A percentile compares a stretch with the other conserved stretches of the same genome.
phyloP scores from a whole-genome alignment of 306 rosid genomes.

The Potentilla sterilis region DNA sequence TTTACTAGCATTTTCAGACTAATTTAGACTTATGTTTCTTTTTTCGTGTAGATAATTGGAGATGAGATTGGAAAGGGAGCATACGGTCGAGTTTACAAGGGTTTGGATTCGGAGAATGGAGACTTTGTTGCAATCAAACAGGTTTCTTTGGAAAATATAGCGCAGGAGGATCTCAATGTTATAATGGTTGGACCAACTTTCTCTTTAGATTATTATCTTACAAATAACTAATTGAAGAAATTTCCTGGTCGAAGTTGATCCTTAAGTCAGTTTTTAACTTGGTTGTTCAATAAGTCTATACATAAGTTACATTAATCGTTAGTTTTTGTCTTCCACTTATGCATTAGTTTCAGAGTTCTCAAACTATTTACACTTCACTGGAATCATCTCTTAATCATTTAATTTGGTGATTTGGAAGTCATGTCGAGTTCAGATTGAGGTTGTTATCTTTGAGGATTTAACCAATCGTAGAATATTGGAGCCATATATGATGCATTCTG shows the following conservation, averaged over 20 bases:
- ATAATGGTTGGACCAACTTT: conserved; percentile 68
- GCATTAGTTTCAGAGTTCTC: background rate
- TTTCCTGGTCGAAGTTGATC: conserved; percentile 17
- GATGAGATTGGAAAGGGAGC: conserved; percentile 99
- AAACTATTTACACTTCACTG: background rate
- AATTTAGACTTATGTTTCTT: too few relatives aligned
- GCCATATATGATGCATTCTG: background rate
- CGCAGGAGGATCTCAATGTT: conserved; percentile 97
- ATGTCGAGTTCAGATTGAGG: background rate
- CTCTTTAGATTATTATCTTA: conserved; percentile 18
- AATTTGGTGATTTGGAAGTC: background rate
- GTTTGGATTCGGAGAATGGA: conserved; percentile 97
- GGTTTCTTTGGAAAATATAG: conserved; percentile 99
- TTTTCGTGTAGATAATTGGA: conserved; percentile 82
- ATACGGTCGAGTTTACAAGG: conserved; percentile 96
- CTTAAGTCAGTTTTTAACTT: background rate
- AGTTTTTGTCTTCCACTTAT: background rate
- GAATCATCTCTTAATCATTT: background rate
- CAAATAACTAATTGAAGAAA: conserved; percentile 5
- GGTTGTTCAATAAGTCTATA: background rate
- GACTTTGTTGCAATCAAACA: conserved; percentile 98
- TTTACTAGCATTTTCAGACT: background rate
- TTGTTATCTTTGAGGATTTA: background rate
- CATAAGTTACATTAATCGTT: background rate
- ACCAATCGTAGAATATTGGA: background rate